Percentiles rank a stretch among this genome's conserved stretches.
Evolutionary conservation across 148 eudicot genomes (phyloP).

Genomic region (Polygonum maritimum): DNA sequence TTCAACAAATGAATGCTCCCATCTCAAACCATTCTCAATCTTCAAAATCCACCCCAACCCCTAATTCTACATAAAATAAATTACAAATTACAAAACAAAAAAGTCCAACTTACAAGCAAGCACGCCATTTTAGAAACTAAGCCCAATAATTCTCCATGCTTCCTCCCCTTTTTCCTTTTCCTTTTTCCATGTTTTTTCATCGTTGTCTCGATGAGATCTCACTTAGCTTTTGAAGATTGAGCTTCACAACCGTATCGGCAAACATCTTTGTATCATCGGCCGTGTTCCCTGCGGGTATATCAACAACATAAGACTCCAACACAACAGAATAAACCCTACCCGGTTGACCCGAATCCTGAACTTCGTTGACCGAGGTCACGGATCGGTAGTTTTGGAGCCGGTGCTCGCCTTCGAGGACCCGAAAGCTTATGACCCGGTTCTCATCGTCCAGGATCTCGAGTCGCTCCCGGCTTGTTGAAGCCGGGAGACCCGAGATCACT

Average conservation of each 20-base stretch:
- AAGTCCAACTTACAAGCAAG: slow-evolving; percentile 10
- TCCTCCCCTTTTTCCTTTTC: not conserved
- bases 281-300: slow-evolving; percentile 30
- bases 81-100: not conserved
- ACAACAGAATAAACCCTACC: slow-evolving; percentile 14
- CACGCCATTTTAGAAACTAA: not conserved
- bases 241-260: slow-evolving; percentile 31
- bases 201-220: not conserved
- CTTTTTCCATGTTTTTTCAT: not conserved
- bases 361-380: slow-evolving; percentile 18
- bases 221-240: slow-evolving; percentile 25
- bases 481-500: slow-evolving; percentile 26
- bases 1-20: slow-evolving; percentile 9
- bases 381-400: slow-evolving; percentile 21
- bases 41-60: slow-evolving; percentile 2
- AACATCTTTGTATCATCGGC: slow-evolving; percentile 35
- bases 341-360: slow-evolving; percentile 18
- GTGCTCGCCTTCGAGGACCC: slow-evolving; percentile 22
- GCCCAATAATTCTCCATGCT: not conserved
- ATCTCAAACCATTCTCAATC: slow-evolving; percentile 1
- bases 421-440: slow-evolving; percentile 16
- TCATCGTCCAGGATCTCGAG: slow-evolving; percentile 25
- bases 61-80: not conserved
- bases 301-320: slow-evolving; percentile 33
- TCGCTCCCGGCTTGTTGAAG: slow-evolving; percentile 20